These are phyloP conservation scores for Pelomyxa schiedti DNA, from an alignment of 78 protist species.

Conservation along the genomic window DNA sequence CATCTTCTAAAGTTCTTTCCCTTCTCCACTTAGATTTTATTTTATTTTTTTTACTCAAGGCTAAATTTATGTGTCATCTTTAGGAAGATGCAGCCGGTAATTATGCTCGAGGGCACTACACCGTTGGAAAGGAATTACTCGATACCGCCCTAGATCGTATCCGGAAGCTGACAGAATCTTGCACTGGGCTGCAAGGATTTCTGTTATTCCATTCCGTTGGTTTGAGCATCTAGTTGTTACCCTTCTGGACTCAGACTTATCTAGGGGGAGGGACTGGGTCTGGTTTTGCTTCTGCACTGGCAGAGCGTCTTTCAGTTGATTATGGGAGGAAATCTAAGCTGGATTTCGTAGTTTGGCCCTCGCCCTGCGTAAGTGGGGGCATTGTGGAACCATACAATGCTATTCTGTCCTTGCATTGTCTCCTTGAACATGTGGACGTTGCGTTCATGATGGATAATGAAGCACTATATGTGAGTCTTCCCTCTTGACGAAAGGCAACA, in stretches of 20 bases:
- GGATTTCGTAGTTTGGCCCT: conserved; percentile 87
- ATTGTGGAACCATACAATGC: conserved; percentile 99
- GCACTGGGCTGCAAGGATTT: conserved; percentile 96
- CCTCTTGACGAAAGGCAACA: too few species aligned
- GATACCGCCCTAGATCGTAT: conserved; percentile 88
- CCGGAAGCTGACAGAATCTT: conserved; percentile 95
- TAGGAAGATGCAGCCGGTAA: conserved; percentile 99
- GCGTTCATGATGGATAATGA: conserved; percentile 70
- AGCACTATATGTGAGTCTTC: conserved; percentile 4
- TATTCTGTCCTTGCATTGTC: conserved; percentile 87
- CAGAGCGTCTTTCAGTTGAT: conserved; percentile 92
- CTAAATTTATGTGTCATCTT: not conserved
- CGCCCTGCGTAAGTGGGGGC: conserved; percentile 93
- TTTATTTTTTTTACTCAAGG: not conserved
- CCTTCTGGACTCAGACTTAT: conserved; percentile 29
- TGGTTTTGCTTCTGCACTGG: conserved; percentile 92
- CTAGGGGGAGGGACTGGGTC: conserved; percentile 96
- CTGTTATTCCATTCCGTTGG: conserved; percentile 91
- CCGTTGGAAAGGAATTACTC: conserved; percentile 91
- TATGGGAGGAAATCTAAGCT: conserved; percentile 98
- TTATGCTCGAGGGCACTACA: conserved; percentile 99
- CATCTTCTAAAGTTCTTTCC: conserved; percentile 83
- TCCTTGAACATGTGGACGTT: conserved; percentile 95
- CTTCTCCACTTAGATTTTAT: too few species aligned
- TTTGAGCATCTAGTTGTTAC: too few species aligned